phyloP scores from a whole-genome alignment of 371 early-diverging fungal genomes.

The Mortierella sp. region DNA sequence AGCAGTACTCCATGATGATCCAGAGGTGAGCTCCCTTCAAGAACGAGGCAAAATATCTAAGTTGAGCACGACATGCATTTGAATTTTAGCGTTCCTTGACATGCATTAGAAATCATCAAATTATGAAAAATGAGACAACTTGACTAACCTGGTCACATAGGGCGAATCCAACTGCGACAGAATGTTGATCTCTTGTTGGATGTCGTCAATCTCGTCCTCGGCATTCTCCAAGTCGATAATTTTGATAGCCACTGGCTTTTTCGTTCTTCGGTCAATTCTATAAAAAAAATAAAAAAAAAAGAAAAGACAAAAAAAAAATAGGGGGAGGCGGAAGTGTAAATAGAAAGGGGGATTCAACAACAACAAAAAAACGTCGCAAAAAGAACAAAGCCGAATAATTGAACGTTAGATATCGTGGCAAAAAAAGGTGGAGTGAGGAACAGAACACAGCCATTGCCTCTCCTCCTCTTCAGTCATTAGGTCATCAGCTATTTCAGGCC shows the following conservation, averaged over 20 bases:
- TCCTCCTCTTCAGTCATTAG: background rate
- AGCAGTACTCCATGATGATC: constrained; percentile 96
- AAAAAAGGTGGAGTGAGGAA: background rate
- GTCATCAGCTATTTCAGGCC: background rate
- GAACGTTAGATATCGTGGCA: constrained; percentile 1
- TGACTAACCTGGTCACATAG: constrained; percentile 86
- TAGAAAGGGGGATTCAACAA: background rate
- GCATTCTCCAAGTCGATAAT: constrained; percentile 93
- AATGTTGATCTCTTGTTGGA: constrained; percentile 96
- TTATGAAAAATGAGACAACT: no score
- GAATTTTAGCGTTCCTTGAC: background rate
- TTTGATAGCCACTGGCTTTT: constrained; percentile 91
- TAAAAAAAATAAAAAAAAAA: constrained; percentile 22
- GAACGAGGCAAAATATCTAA: constrained; percentile 84
- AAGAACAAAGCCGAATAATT: background rate
- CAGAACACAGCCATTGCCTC: background rate
- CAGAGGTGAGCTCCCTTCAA: constrained; percentile 87
- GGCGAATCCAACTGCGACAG: constrained; percentile 93
- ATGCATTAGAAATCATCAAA: no score
- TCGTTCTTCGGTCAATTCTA: constrained; percentile 82
- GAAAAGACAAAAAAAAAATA: background rate
- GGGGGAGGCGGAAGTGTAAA: background rate
- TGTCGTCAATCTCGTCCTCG: constrained; percentile 98
- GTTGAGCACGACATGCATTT: background rate
- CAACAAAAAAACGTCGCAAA: background rate